phyloP scores from a whole-genome alignment of 768 basidiomycete genomes.

The Boletus sensibilis region DNA sequence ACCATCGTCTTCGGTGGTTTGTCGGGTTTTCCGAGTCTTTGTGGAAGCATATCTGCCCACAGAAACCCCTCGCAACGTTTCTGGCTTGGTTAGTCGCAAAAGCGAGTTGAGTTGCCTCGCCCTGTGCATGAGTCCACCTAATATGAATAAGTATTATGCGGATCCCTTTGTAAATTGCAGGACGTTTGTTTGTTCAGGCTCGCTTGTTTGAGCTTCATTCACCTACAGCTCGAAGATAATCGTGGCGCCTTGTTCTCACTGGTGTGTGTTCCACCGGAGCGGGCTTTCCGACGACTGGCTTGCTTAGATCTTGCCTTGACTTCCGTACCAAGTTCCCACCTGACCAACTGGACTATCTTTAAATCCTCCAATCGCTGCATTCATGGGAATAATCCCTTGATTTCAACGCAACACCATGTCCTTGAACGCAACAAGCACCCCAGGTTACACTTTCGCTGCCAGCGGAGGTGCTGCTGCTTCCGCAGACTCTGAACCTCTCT shows the following conservation, averaged over 20 bases:
- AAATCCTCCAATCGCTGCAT: not conserved
- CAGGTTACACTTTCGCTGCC: constrained; percentile 36
- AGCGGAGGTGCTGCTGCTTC: constrained; percentile 3
- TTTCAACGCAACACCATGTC: constrained; percentile 15
- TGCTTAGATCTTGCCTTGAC: not conserved
- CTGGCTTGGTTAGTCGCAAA: constrained; percentile 3
- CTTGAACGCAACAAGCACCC: constrained; percentile 19
- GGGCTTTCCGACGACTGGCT: constrained; percentile 1
- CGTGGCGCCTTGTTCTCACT: not conserved
- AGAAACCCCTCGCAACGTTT: not conserved
- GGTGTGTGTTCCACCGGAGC: not conserved
- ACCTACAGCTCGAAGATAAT: not conserved
- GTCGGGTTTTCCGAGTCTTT: constrained; percentile 7
- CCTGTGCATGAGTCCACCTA: constrained; percentile 4
- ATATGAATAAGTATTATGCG: not conserved
- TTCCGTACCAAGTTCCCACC: not conserved
- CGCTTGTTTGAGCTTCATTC: not conserved
- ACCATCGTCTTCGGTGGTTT: constrained; percentile 17
- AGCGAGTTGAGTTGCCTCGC: constrained; percentile 6
- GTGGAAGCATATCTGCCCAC: constrained; percentile 17
- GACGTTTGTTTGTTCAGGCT: constrained; percentile 5
- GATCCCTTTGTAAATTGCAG: not conserved
- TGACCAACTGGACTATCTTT: not conserved
- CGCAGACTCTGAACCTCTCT: constrained; percentile 9
- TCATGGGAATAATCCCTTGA: constrained; percentile 5